phyloP scores from a whole-genome alignment of 768 basidiomycete species.

The Leccinum ochraceum region DNA sequence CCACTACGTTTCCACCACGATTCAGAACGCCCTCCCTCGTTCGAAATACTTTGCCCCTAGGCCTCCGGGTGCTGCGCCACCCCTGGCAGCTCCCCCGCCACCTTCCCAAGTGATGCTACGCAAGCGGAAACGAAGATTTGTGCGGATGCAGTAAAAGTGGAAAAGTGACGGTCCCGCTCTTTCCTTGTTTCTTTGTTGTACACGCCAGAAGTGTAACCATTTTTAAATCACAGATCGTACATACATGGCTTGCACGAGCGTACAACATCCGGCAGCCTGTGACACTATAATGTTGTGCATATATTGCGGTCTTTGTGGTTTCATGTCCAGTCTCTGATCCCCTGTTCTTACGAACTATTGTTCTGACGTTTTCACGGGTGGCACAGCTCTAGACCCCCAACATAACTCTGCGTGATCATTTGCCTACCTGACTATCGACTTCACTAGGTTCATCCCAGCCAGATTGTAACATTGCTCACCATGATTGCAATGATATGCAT shows the following conservation, averaged over 20 bases:
- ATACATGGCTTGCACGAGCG: not conserved
- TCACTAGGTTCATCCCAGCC: slow-evolving; percentile 7
- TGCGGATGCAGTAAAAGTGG: slow-evolving; percentile 26
- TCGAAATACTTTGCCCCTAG: slow-evolving; percentile 15
- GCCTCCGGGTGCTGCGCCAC: slow-evolving; percentile 4
- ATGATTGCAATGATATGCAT: not conserved
- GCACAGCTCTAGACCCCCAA: too few species aligned
- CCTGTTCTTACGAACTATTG: too few species aligned
- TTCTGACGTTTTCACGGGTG: too few species aligned
- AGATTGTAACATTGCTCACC: slow-evolving; percentile 3
- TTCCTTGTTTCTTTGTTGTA: not conserved
- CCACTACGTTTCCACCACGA: slow-evolving; percentile 16
- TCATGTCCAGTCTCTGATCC: too few species aligned
- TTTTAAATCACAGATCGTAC: not conserved
- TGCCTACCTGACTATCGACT: too few species aligned
- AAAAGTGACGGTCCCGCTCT: not conserved
- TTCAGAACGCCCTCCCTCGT: slow-evolving; percentile 14
- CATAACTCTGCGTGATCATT: too few species aligned
- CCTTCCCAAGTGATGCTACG: slow-evolving; percentile 18
- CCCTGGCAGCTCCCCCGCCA: not conserved
- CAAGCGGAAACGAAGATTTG: slow-evolving; percentile 25
- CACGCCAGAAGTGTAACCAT: not conserved
- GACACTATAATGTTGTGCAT: too few species aligned
- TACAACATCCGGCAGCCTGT: not conserved
- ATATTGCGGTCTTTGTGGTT: too few species aligned